Evolutionary conservation across 306 rosid species (phyloP).

Genomic region (Arachis hypogaea): DNA sequence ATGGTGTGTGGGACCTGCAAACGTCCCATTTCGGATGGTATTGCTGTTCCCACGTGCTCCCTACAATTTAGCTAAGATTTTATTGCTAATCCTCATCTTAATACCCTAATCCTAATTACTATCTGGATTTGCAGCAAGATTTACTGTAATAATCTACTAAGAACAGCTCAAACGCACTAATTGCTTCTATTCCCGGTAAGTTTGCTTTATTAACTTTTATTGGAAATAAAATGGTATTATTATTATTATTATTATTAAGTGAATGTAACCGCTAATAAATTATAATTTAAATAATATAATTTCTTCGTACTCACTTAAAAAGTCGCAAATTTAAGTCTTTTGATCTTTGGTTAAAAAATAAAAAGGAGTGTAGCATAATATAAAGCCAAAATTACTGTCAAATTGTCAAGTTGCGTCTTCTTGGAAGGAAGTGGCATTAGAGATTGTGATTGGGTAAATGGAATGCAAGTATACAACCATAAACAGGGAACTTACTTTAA

Average conservation of each 20-base stretch:
- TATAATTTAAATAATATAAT: no score
- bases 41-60: conserved; percentile 45
- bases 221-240: neutral
- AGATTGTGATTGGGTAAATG: conserved; percentile 13
- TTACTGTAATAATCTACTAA: conserved; percentile 3
- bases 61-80: conserved; percentile 36
- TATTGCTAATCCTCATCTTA: no score
- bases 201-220: no score
- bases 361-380: neutral
- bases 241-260: neutral
- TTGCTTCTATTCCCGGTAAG: neutral
- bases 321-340: no score
- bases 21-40: conserved; percentile 32
- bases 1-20: conserved; percentile 52
- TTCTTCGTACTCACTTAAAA: no score
- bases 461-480: neutral
- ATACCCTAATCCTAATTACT: no score
- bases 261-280: no score
- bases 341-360: no score
- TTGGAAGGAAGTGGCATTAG: neutral
- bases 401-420: conserved; percentile 13
- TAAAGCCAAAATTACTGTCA: conserved; percentile 13
- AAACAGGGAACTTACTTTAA: neutral
- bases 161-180: neutral
- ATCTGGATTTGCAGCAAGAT: no score